A percentile compares a stretch with the other conserved stretches of the same genome.
Conservation (phyloP, 148 eudicot species). For the Amaranthus cruentus region DNA sequence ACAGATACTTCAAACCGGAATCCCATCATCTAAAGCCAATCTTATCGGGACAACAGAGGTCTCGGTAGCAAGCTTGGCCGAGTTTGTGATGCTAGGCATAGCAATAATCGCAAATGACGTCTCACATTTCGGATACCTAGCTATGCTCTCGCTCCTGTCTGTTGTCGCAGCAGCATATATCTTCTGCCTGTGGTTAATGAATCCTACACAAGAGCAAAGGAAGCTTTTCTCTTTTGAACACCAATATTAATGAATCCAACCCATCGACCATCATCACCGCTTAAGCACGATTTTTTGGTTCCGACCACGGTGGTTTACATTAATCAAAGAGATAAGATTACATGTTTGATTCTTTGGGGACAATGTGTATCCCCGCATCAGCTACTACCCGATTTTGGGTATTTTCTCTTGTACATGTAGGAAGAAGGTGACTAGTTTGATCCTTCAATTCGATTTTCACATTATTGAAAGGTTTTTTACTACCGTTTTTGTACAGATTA, state of each 20-base stretch:
- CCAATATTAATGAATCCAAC: constrained; percentile 29
- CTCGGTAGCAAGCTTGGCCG: constrained; percentile 87
- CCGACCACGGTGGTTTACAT: constrained; percentile 2
- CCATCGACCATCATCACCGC: not conserved
- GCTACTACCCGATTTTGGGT: not conserved
- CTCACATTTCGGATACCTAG: constrained; percentile 81
- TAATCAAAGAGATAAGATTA: constrained; percentile 4
- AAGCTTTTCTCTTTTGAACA: constrained; percentile 54
- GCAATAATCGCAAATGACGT: constrained; percentile 82
- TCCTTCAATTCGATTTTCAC: constrained; percentile 1
- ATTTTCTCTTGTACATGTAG: constrained; percentile 15
- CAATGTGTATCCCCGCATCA: not conserved
- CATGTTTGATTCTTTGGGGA: constrained; percentile 4
- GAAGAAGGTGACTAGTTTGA: constrained; percentile 9
- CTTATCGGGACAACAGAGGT: constrained; percentile 88
- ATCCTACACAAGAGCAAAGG: constrained; percentile 73
- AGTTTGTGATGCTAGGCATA: constrained; percentile 77
- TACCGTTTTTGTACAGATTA: constrained; percentile 6
- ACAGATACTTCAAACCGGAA: constrained; percentile 95
- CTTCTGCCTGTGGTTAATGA: constrained; percentile 75
- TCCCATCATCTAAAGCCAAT: constrained; percentile 90
- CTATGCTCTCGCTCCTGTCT: constrained; percentile 66
- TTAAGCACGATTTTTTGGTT: not conserved
- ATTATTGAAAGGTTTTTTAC: constrained; percentile 9
- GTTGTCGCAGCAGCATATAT: constrained; percentile 79